These are phyloP conservation scores for Phialemoniopsis sp. DNA, from an alignment of 2,329 filamentous ascomycete species.

Conservation along the genomic window DNA sequence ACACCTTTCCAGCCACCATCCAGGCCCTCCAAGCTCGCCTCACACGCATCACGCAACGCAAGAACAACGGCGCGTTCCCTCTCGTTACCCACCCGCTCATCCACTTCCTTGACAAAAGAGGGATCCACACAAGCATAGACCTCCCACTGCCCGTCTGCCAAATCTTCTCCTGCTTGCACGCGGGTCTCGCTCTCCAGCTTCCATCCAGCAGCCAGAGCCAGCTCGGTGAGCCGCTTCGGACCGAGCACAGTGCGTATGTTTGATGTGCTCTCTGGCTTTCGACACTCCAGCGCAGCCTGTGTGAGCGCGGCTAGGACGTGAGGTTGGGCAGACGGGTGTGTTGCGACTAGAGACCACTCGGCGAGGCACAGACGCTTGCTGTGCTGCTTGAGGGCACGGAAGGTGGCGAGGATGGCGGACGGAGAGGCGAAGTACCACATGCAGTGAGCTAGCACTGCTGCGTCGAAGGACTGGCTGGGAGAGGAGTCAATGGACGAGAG, in stretches of 20 bases:
- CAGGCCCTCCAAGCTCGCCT: slow-evolving; percentile 11
- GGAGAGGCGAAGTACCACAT: slow-evolving; percentile 49
- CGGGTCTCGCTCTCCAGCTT: slow-evolving; percentile 24
- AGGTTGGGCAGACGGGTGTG: slow-evolving; percentile 29
- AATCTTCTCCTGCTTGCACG: slow-evolving; percentile 27
- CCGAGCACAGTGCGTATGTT: slow-evolving; percentile 45
- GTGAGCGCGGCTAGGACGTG: slow-evolving; percentile 49
- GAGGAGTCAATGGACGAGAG: slow-evolving; percentile 13
- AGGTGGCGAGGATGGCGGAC: slow-evolving; percentile 24
- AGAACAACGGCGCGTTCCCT: slow-evolving; percentile 19
- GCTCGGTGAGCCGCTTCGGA: slow-evolving; percentile 30
- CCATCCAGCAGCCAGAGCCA: slow-evolving; percentile 31
- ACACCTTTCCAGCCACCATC: slow-evolving; percentile 9
- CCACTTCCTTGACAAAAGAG: slow-evolving; percentile 25
- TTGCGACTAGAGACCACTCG: slow-evolving; percentile 39
- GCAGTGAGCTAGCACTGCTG: slow-evolving; percentile 43
- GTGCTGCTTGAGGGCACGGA: slow-evolving; percentile 26
- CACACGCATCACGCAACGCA: slow-evolving; percentile 23
- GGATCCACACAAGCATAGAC: slow-evolving; percentile 22
- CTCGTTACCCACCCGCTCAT: slow-evolving; percentile 17
- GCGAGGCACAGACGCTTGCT: slow-evolving; percentile 33
- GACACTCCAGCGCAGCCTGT: slow-evolving; percentile 35
- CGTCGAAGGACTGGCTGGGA: slow-evolving; percentile 29
- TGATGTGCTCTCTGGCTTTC: slow-evolving; percentile 25
- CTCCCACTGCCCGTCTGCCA: slow-evolving; percentile 46